Base-by-base conservation (phyloP, 2,329 filamentous ascomycete species). In the Fusarium praegraminearum region DNA sequence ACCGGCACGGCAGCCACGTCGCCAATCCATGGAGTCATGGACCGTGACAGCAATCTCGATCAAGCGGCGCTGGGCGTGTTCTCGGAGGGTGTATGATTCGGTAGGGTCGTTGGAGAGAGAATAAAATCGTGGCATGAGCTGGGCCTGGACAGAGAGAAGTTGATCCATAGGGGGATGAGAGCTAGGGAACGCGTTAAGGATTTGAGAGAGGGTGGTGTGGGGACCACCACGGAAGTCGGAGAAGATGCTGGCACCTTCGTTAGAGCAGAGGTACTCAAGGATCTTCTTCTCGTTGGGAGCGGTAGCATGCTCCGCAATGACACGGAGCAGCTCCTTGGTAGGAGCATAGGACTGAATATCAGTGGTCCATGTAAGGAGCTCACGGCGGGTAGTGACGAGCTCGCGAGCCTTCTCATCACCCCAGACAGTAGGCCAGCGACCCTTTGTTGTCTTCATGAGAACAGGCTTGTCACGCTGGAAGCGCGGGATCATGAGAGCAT, bases 381-480 rank as follows among this genome's bases (percentile, higher is more conserved):
- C 95, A 51, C 95, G 88, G 49, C 95, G 90, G 0, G 94, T 98
- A 5, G 95, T 97, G 58, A 94, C 84, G n/a, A 99, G 84, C 77
- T 96, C 91, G 59, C 96, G 89, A 9, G 94, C 81, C 79, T 92
- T 82, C 22, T 98, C 95, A 3, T 97, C 93, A 43, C 95, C 96
- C 96, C 96, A 99, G 51, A 99, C 97, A 1, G 96, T 99, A 6
- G 96, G 96, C 95, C 95, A 99, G 51, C 96, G 88, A 35, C 95
- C 95, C 65, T 86, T 88, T 36, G 86, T 89, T 1, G 96, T 98
- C 78, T 90, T 90, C 72, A 98, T 82, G 20, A 91, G 83, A 20
- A 97, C 87, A 16, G 91, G 91, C 84, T 93, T 96, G 81, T 97
- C 92, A 32, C 96, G 91, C 64, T 96, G 85, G 76, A 91, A 93